A percentile compares a stretch with the other conserved stretches of the same genome.
Evolutionary conservation across 495 filamentous ascomycete genomes (phyloP).

Genomic region (Venustampulla echinocandica): DNA sequence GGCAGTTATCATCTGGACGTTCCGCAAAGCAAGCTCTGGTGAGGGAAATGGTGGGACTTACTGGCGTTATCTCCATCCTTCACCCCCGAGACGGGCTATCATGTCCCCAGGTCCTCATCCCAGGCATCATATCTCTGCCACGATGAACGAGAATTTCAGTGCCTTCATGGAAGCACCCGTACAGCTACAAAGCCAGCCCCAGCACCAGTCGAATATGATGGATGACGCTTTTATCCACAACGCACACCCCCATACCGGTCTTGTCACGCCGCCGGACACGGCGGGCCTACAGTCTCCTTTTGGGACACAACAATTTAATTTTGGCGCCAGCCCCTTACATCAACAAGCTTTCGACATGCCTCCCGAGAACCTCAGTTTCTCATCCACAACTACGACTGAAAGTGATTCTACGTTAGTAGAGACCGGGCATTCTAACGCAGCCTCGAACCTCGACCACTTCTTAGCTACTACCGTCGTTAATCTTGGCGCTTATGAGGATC

Average conservation of each 20-base stretch:
- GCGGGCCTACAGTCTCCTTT: constrained; percentile 27
- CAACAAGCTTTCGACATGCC: constrained; percentile 5
- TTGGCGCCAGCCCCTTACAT: neutral
- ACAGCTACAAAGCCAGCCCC: no score
- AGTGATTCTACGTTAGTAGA: constrained; percentile 15
- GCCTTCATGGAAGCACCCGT: constrained; percentile 14
- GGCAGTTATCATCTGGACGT: constrained; percentile 24
- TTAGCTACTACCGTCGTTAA: no score
- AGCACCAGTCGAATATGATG: no score
- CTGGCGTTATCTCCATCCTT: constrained; percentile 19
- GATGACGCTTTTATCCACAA: constrained; percentile 14
- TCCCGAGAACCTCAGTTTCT: constrained; percentile 13
- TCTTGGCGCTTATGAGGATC: neutral
- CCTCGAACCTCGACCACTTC: constrained; percentile 11
- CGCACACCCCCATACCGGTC: constrained; percentile 24
- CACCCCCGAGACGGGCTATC: constrained; percentile 25
- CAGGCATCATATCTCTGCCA: constrained; percentile 33
- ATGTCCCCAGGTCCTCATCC: constrained; percentile 36
- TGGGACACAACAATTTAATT: constrained; percentile 12
- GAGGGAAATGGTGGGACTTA: constrained; percentile 13
- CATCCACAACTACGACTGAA: constrained; percentile 7
- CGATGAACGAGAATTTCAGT: constrained; percentile 38
- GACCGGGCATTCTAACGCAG: neutral
- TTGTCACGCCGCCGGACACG: constrained; percentile 31
- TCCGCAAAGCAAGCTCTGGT: constrained; percentile 7